A percentile compares a stretch with the other conserved stretches of the same genome.
Evolutionary conservation across 2,329 filamentous ascomycete genomes (phyloP).

Genomic region (Venturiaceae sp.): DNA sequence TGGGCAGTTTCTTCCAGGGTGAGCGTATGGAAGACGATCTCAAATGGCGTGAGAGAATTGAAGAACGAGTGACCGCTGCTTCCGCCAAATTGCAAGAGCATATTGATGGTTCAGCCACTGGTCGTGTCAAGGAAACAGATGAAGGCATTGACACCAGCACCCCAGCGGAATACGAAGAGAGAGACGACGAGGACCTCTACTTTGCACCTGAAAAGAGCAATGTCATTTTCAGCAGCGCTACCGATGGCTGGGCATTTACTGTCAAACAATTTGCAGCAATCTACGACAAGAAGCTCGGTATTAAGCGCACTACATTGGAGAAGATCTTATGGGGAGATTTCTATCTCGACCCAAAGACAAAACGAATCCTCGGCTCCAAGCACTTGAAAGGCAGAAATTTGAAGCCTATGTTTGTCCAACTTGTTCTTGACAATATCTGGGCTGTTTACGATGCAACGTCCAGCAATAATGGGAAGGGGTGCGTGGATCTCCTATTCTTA

Average conservation of each 20-base stretch:
- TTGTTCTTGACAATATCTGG: slow-evolving; percentile 94
- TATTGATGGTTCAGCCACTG: slow-evolving; percentile 31
- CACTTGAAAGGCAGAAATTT: slow-evolving; percentile 85
- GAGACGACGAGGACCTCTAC: slow-evolving; percentile 93
- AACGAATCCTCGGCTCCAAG: slow-evolving; percentile 80
- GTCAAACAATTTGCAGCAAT: slow-evolving; percentile 85
- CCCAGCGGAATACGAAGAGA: slow-evolving; percentile 65
- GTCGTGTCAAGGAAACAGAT: slow-evolving; percentile 1
- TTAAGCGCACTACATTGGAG: slow-evolving; percentile 79
- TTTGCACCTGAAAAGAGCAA: slow-evolving; percentile 98
- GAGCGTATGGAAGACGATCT: slow-evolving; percentile 98
- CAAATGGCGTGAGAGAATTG: slow-evolving; percentile 88
- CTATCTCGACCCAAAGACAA: slow-evolving; percentile 94
- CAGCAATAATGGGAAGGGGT: slow-evolving; percentile 72
- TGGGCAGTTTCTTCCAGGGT: slow-evolving; percentile 95
- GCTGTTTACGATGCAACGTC: slow-evolving; percentile 89
- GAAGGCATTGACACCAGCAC: slow-evolving; percentile 29
- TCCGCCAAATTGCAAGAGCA: slow-evolving; percentile 55
- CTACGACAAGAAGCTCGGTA: slow-evolving; percentile 94
- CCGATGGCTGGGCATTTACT: slow-evolving; percentile 99
- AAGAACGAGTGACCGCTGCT: slow-evolving; percentile 69
- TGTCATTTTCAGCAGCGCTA: slow-evolving; percentile 95
- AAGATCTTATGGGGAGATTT: slow-evolving; percentile 96
- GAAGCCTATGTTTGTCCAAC: slow-evolving; percentile 95
- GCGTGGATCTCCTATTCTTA: slow-evolving; percentile 36